Conservation (phyloP, 2,329 filamentous ascomycete species). For the Clonostachys solani region DNA sequence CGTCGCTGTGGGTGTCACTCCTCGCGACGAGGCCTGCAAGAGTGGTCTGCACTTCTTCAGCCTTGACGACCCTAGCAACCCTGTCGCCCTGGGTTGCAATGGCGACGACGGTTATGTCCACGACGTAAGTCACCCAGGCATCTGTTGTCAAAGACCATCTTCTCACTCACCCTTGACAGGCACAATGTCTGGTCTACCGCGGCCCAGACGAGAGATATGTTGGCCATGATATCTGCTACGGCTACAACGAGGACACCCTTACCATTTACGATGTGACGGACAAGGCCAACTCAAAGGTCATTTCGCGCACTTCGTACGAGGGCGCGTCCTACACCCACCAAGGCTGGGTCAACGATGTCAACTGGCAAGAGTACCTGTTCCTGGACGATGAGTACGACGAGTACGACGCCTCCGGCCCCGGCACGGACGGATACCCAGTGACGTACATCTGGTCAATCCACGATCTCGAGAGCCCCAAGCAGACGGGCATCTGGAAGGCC, state of each 20-base stretch:
- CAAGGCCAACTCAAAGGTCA: constrained; percentile 35
- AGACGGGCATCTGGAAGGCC: constrained; percentile 33
- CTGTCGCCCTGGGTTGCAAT: constrained; percentile 40
- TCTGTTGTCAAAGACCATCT: not conserved
- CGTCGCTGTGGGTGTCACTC: constrained; percentile 37
- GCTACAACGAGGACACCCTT: constrained; percentile 45
- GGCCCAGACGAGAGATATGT: constrained; percentile 39
- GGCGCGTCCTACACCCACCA: constrained; percentile 55
- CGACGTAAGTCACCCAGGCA: constrained; percentile 16
- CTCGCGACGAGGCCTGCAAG: constrained; percentile 34
- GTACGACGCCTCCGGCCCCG: constrained; percentile 26
- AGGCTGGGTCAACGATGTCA: constrained; percentile 42
- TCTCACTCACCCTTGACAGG: constrained; percentile 10
- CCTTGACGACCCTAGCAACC: constrained; percentile 39
- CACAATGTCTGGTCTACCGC: constrained; percentile 48
- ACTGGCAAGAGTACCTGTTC: constrained; percentile 35
- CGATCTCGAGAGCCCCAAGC: constrained; percentile 30
- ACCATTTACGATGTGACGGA: constrained; percentile 45
- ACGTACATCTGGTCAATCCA: constrained; percentile 45
- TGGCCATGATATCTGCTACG: constrained; percentile 46
- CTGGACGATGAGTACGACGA: constrained; percentile 48
- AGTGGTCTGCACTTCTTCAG: constrained; percentile 34
- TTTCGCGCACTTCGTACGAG: constrained; percentile 50
- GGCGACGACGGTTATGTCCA: constrained; percentile 45
- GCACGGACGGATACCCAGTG: constrained; percentile 34